Evolutionary conservation across 352 stramenopile species (phyloP).

Genomic region (Blastocystis sp.): DNA sequence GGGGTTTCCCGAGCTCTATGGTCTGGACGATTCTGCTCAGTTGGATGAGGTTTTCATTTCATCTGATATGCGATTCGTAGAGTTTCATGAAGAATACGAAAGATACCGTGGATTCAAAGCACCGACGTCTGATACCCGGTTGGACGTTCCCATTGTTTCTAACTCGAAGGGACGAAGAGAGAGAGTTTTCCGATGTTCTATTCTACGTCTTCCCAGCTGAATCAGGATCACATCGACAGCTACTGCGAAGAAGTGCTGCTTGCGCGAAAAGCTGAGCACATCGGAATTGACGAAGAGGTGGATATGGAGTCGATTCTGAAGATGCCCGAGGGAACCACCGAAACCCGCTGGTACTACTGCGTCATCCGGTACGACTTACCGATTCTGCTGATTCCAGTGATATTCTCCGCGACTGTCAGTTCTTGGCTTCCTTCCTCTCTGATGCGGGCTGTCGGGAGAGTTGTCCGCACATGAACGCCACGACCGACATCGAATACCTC

Average conservation of each 20-base stretch:
- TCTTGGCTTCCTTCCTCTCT: not conserved
- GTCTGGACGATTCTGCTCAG: not conserved
- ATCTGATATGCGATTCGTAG: not conserved
- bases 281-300: not conserved
- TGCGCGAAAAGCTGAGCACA: conserved; percentile 15
- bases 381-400: not conserved
- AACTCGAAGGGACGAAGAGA: not conserved
- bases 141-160: not conserved
- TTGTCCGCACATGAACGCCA: conserved; percentile 14
- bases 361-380: not conserved
- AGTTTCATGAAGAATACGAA: not conserved
- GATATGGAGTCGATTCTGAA: not conserved
- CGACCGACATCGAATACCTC: conserved; percentile 5
- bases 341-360: conserved; percentile 7
- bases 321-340: not conserved
- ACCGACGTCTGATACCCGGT: conserved; percentile 16
- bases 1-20: not conserved
- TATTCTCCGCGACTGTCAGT: conserved; percentile 31
- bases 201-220: not conserved
- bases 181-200: not conserved
- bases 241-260: conserved; percentile 28
- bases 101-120: conserved; percentile 2
- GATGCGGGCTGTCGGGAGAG: not conserved
- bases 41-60: not conserved
- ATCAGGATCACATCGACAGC: not conserved